Conservation (phyloP, 352 stramenopile genomes). For the Blastocystis sp. region DNA sequence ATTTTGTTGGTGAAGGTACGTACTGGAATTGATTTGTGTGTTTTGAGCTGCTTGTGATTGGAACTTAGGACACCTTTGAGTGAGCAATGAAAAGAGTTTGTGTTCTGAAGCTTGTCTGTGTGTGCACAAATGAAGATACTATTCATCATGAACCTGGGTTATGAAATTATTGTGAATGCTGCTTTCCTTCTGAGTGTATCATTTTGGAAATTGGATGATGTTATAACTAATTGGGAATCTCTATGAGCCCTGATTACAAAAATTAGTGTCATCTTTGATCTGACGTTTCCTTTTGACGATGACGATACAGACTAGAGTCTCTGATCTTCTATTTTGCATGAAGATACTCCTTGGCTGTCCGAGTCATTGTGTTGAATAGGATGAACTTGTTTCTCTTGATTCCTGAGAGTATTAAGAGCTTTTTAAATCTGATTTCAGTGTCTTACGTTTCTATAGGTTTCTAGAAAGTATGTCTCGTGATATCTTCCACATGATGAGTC, state of each 20-base stretch:
- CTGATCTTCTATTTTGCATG: constrained; percentile 21
- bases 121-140: constrained; percentile 36
- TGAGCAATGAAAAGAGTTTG: not conserved
- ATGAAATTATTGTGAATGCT: constrained; percentile 38
- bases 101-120: constrained; percentile 37
- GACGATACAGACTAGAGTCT: constrained; percentile 51
- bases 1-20: not conserved
- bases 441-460: not conserved
- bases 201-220: constrained; percentile 32
- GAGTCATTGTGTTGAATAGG: constrained; percentile 27
- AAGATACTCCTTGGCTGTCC: constrained; percentile 53
- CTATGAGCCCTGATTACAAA: constrained; percentile 61
- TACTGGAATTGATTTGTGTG: not conserved
- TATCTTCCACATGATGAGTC: constrained; percentile 38
- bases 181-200: constrained; percentile 42
- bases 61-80: constrained; percentile 61
- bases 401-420: constrained; percentile 61
- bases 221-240: constrained; percentile 62
- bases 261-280: constrained; percentile 62
- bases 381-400: constrained; percentile 55
- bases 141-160: constrained; percentile 19
- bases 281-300: constrained; percentile 24
- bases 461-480: not conserved
- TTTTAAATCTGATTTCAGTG: constrained; percentile 55
- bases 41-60: constrained; percentile 13